A percentile compares a stretch with the other conserved stretches of the same genome.
phyloP scores from a whole-genome alignment of 1,284 basidiomycete species.

The Boletus sp. region DNA sequence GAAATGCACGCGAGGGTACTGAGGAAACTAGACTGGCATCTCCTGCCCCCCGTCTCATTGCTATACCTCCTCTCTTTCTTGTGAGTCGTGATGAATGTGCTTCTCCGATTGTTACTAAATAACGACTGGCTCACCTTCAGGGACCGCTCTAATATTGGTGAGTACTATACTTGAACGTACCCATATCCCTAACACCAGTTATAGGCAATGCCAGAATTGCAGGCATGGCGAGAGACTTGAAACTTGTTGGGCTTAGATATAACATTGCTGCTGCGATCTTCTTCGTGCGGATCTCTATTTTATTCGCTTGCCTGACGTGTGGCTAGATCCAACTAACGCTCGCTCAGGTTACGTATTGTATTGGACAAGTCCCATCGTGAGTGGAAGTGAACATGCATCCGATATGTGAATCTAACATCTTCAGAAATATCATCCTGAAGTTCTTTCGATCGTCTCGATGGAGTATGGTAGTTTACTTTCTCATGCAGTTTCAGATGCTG shows the following conservation, averaged over 20 bases:
- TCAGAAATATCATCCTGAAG: slow-evolving; percentile 43
- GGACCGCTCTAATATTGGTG: slow-evolving; percentile 35
- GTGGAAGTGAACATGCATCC: slow-evolving; percentile 11
- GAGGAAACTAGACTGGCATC: slow-evolving; percentile 44
- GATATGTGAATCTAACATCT: neutral
- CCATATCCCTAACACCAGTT: neutral
- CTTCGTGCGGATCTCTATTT: slow-evolving; percentile 35
- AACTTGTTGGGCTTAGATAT: slow-evolving; percentile 39
- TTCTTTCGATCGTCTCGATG: slow-evolving; percentile 43
- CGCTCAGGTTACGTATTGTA: slow-evolving; percentile 39
- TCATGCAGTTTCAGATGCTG: neutral
- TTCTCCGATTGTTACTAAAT: neutral
- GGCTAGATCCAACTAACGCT: neutral
- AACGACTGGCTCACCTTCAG: slow-evolving; percentile 12
- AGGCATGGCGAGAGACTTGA: slow-evolving; percentile 39
- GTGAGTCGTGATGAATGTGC: slow-evolving; percentile 30
- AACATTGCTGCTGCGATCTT: slow-evolving; percentile 44
- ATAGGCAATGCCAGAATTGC: slow-evolving; percentile 34
- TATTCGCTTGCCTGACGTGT: neutral
- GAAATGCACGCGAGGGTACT: slow-evolving; percentile 33
- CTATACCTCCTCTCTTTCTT: slow-evolving; percentile 54
- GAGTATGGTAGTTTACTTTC: slow-evolving; percentile 29
- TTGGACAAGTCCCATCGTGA: slow-evolving; percentile 45
- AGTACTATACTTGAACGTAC: neutral
- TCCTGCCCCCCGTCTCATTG: slow-evolving; percentile 46